Percentiles rank a stretch among this genome's conserved stretches.
phyloP scores from a whole-genome alignment of 129 eudicot genomes.

The Saposhnikovia divaricata region DNA sequence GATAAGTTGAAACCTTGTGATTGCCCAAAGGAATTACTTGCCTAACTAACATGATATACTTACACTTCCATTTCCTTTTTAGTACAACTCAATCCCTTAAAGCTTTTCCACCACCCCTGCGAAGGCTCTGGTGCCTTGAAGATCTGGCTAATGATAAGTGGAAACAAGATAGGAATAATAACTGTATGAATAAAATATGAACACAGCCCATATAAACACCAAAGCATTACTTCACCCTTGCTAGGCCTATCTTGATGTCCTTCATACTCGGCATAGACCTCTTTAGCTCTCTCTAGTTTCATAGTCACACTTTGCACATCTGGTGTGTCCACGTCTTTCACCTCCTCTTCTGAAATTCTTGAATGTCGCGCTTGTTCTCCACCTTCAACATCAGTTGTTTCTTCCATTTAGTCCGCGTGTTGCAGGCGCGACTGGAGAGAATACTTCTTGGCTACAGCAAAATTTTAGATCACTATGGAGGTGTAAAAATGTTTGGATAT shows the following conservation, averaged over 20 bases:
- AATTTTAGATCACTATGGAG: neutral
- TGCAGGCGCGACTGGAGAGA: neutral
- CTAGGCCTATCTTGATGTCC: slow-evolving; percentile 50
- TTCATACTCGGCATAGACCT: slow-evolving; percentile 28
- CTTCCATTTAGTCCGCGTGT: slow-evolving; percentile 1
- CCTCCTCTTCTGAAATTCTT: slow-evolving; percentile 30
- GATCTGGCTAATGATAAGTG: slow-evolving; percentile 68
- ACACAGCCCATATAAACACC: slow-evolving; percentile 66
- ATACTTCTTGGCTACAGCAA: neutral
- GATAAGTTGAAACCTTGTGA: neutral
- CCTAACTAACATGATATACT: slow-evolving; percentile 17
- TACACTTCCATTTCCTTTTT: slow-evolving; percentile 49
- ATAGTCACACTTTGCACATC: slow-evolving; percentile 24
- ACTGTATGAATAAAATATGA: slow-evolving; percentile 77
- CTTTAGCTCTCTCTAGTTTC: slow-evolving; percentile 50
- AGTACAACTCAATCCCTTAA: slow-evolving; percentile 37
- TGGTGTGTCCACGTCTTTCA: slow-evolving; percentile 15
- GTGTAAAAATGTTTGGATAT: neutral
- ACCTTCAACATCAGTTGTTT: slow-evolving; percentile 6
- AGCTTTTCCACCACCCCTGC: slow-evolving; percentile 50
- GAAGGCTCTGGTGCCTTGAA: slow-evolving; percentile 35
- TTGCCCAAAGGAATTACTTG: neutral
- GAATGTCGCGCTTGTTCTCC: slow-evolving; percentile 7
- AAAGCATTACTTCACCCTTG: slow-evolving; percentile 54
- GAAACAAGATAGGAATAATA: slow-evolving; percentile 67